Evolutionary conservation across 192 early-diverging fungal species (phyloP).

Genomic region (Phycomyces blakesleeanus): DNA sequence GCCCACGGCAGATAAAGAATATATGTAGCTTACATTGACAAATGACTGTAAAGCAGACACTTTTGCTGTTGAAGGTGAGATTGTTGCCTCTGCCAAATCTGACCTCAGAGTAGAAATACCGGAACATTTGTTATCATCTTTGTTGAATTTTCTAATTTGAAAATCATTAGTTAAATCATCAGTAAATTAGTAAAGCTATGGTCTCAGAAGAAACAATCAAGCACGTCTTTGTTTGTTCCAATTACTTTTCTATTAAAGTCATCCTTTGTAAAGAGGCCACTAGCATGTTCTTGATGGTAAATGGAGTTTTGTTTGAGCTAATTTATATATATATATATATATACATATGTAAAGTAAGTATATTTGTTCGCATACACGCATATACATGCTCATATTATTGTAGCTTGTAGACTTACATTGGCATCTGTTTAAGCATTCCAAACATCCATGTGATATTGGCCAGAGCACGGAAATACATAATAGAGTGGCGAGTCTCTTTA

Average conservation of each 20-base stretch:
- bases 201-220: too few species aligned
- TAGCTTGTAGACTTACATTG: slow-evolving; percentile 17
- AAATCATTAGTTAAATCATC: too few species aligned
- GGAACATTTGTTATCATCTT: slow-evolving; percentile 15
- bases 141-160: slow-evolving; percentile 11
- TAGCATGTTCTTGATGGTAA: slow-evolving; percentile 42
- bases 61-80: slow-evolving; percentile 28
- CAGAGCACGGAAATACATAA: slow-evolving; percentile 45
- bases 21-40: slow-evolving; percentile 21
- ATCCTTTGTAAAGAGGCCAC: slow-evolving; percentile 36
- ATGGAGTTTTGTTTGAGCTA: slow-evolving; percentile 21
- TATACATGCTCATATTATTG: not conserved
- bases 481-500: slow-evolving; percentile 34
- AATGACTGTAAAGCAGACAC: slow-evolving; percentile 28
- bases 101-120: slow-evolving; percentile 33
- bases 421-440: slow-evolving; percentile 41
- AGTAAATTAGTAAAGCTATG: too few species aligned
- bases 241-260: slow-evolving; percentile 29
- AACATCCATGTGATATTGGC: slow-evolving; percentile 53
- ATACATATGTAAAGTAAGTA: not conserved
- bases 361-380: not conserved
- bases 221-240: too few species aligned
- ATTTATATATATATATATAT: not conserved
- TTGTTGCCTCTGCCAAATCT: slow-evolving; percentile 31
- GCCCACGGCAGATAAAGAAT: not conserved